Conservation (phyloP, 768 basidiomycete genomes). For the Rhodotorula babjevae region DNA sequence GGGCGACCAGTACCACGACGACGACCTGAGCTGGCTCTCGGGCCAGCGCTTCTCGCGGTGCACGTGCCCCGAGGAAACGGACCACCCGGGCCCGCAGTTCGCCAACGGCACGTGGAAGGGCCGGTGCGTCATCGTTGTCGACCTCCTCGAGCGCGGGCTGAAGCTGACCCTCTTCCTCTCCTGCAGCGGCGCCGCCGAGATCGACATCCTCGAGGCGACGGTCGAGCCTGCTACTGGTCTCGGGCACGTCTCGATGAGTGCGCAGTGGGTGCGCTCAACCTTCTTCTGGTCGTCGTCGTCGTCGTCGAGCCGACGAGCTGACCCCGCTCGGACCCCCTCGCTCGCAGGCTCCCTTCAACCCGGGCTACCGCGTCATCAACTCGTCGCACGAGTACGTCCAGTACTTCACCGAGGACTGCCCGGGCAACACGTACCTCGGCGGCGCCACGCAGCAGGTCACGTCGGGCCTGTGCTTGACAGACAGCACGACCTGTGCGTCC, state of each 20-base stretch:
- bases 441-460: constrained; percentile 57
- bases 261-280: constrained; percentile 56
- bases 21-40: constrained; percentile 53
- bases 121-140: not conserved
- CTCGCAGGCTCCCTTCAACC: constrained; percentile 27
- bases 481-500: constrained; percentile 11
- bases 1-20: constrained; percentile 54
- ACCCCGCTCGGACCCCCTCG: constrained; percentile 44
- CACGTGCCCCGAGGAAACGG: constrained; percentile 72
- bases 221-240: constrained; percentile 46
- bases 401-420: constrained; percentile 19
- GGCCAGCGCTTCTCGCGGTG: constrained; percentile 83
- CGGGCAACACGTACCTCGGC: constrained; percentile 48
- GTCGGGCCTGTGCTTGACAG: constrained; percentile 55
- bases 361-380: constrained; percentile 12
- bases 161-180: constrained; percentile 43
- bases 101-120: constrained; percentile 47
- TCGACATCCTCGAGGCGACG: constrained; percentile 39
- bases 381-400: constrained; percentile 46
- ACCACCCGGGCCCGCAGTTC: constrained; percentile 68
- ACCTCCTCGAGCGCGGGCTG: constrained; percentile 67
- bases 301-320: constrained; percentile 46
- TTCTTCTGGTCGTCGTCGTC: constrained; percentile 43
- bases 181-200: constrained; percentile 34
- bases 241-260: constrained; percentile 70